Evolutionary conservation across 495 filamentous ascomycete species (phyloP).

Genomic region (Bryoglossum gracile): DNA sequence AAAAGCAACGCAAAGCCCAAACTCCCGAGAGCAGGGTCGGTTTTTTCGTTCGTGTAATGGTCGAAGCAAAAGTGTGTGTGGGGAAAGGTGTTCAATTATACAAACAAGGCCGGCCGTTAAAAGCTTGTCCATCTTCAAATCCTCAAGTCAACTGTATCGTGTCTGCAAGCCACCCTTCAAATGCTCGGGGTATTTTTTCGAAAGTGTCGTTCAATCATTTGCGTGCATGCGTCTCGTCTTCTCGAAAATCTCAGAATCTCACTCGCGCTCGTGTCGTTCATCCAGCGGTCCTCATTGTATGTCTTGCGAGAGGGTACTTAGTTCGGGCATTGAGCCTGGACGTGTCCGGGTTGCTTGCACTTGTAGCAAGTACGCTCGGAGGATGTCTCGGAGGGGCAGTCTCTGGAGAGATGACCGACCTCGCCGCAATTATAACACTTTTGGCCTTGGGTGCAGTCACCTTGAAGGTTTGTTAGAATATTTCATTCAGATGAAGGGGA

Average conservation of each 20-base stretch:
- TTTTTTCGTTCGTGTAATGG: not conserved
- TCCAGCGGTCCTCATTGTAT: conserved; percentile 20
- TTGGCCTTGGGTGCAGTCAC: conserved; percentile 94
- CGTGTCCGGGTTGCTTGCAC: conserved; percentile 96
- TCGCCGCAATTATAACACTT: conserved; percentile 99
- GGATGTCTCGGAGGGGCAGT: conserved; percentile 84
- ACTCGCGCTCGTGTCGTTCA: conserved; percentile 5
- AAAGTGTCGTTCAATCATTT: conserved; percentile 11
- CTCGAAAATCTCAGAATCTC: conserved; percentile 19
- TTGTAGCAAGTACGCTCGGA: conserved; percentile 97
- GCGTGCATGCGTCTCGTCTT: conserved; percentile 11
- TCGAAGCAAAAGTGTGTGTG: not conserved
- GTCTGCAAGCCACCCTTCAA: conserved; percentile 25
- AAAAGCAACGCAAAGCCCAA: not conserved
- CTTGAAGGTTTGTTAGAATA: conserved; percentile 23
- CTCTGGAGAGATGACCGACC: conserved; percentile 87
- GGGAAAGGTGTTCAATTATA: conserved; percentile 17
- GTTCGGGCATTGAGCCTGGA: conserved; percentile 70
- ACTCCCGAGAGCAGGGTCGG: not conserved
- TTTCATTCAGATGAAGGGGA: not conserved
- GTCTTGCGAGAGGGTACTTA: conserved; percentile 3
- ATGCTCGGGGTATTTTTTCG: conserved; percentile 25
- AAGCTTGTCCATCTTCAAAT: conserved; percentile 10
- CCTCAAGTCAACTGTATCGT: conserved; percentile 24
- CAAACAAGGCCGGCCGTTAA: conserved; percentile 18